Conservation (phyloP, 768 basidiomycete species). For the Pleurotus sapidus region DNA sequence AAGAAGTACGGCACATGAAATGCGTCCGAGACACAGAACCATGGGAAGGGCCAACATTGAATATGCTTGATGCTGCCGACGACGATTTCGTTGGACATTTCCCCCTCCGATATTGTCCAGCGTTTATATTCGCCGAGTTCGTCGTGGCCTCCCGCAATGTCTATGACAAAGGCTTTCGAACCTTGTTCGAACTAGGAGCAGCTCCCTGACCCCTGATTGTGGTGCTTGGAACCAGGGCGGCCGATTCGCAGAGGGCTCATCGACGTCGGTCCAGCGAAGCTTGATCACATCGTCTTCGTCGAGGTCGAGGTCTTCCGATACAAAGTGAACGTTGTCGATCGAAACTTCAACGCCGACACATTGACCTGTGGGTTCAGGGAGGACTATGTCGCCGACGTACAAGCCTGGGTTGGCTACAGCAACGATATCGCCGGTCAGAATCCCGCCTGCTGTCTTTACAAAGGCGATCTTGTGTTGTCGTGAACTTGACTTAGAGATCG, state of each 20-base stretch:
- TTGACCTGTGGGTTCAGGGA: constrained; percentile 30
- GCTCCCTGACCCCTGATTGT: constrained; percentile 36
- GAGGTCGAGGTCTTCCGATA: constrained; percentile 48
- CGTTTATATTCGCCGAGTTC: constrained; percentile 46
- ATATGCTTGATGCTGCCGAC: constrained; percentile 29
- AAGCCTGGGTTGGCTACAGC: constrained; percentile 64
- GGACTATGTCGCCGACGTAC: constrained; percentile 57
- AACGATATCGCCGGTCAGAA: constrained; percentile 59
- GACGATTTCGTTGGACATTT: constrained; percentile 55
- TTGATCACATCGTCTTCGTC: constrained; percentile 35
- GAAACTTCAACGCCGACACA: constrained; percentile 23
- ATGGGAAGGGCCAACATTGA: not conserved
- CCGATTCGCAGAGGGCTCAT: not conserved
- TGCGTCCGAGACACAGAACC: not conserved
- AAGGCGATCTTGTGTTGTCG: constrained; percentile 52
- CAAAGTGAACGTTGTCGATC: constrained; percentile 45
- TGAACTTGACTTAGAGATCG: constrained; percentile 41
- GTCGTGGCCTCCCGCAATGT: constrained; percentile 44
- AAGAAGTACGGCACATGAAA: not conserved
- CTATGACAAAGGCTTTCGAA: constrained; percentile 43
- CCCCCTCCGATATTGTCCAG: constrained; percentile 48
- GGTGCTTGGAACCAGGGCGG: not conserved
- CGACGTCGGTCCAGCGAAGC: constrained; percentile 44
- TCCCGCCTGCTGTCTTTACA: constrained; percentile 57
- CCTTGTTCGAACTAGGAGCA: constrained; percentile 62